Evolutionary conservation across 345 rosid species (phyloP).

Genomic region (Bruguiera sexangula): DNA sequence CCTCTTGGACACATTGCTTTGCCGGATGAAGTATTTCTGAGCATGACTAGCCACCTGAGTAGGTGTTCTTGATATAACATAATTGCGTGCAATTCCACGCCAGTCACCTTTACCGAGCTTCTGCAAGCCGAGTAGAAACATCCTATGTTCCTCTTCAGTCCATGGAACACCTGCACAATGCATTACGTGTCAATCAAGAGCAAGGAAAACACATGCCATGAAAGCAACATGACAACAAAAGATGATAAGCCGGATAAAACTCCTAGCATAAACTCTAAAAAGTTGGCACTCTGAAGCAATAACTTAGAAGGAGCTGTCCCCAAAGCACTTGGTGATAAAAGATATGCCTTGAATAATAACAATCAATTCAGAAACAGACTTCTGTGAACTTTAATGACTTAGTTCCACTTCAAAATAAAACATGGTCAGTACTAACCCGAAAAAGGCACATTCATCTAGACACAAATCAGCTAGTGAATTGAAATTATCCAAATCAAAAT

Average conservation of each 20-base stretch:
- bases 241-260: background rate
- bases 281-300: too few relatives aligned
- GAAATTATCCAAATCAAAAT: too few relatives aligned
- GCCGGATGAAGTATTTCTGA: constrained; percentile 35
- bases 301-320: too few relatives aligned
- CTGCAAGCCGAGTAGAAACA: constrained; percentile 31
- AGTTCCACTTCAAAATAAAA: background rate
- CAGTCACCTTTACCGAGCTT: constrained; percentile 36
- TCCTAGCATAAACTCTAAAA: too few relatives aligned
- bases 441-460: background rate
- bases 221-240: background rate
- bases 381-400: background rate
- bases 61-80: constrained; percentile 30
- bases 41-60: constrained; percentile 39
- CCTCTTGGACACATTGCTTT: constrained; percentile 32
- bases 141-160: constrained; percentile 38
- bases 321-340: too few relatives aligned
- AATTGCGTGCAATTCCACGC: constrained; percentile 30
- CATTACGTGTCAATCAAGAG: constrained; percentile 3
- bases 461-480: background rate
- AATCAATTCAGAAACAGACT: background rate
- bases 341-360: background rate
- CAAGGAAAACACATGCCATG: background rate
- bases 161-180: constrained; percentile 29
- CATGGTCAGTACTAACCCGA: background rate